phyloP scores from a whole-genome alignment of 176 grass and related monocot species.

The Carex myosuroides region DNA sequence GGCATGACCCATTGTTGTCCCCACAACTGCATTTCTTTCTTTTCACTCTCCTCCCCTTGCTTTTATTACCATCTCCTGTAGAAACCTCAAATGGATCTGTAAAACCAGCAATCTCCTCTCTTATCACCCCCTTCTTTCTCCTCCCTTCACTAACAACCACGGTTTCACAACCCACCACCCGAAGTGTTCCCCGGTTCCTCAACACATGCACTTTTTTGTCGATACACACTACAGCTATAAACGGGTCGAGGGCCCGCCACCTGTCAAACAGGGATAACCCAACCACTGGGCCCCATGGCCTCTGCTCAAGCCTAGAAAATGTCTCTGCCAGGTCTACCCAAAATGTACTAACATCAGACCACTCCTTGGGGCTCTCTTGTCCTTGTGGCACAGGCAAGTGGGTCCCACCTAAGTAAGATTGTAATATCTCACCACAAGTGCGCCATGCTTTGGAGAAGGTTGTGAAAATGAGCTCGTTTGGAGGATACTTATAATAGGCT shows the following conservation, averaged over 20 bases:
- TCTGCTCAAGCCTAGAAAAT: conserved; percentile 9
- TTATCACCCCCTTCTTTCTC: conserved; percentile 11
- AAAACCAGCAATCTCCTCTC: conserved; percentile 6
- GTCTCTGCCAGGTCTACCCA: conserved; percentile 78
- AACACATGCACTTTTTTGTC: conserved; percentile 26
- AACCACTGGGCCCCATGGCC: conserved; percentile 1
- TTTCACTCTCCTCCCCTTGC: conserved; percentile 16
- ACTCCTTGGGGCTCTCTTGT: conserved; percentile 49
- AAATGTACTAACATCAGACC: conserved; percentile 74
- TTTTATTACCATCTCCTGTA: conserved; percentile 4
- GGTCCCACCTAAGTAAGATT: conserved; percentile 18
- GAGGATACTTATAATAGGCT: conserved; percentile 75
- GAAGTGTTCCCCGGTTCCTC: conserved; percentile 8
- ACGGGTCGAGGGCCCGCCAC: conserved; percentile 11
- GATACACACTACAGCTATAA: conserved; percentile 13
- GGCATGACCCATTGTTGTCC: conserved; percentile 13
- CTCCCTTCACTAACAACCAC: conserved; percentile 20
- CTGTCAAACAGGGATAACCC: conserved; percentile 10
- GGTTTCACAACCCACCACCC: background rate
- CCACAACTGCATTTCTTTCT: conserved; percentile 23
- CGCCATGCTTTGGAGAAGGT: conserved; percentile 90
- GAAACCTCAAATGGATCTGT: conserved; percentile 2
- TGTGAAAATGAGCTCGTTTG: conserved; percentile 54
- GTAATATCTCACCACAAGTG: conserved; percentile 62
- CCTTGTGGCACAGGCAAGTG: conserved; percentile 25